A percentile compares a stretch with the other conserved stretches of the same genome.
phyloP scores from a whole-genome alignment of 1,139 yeast genomes.

The Pichiaceae sp. region DNA sequence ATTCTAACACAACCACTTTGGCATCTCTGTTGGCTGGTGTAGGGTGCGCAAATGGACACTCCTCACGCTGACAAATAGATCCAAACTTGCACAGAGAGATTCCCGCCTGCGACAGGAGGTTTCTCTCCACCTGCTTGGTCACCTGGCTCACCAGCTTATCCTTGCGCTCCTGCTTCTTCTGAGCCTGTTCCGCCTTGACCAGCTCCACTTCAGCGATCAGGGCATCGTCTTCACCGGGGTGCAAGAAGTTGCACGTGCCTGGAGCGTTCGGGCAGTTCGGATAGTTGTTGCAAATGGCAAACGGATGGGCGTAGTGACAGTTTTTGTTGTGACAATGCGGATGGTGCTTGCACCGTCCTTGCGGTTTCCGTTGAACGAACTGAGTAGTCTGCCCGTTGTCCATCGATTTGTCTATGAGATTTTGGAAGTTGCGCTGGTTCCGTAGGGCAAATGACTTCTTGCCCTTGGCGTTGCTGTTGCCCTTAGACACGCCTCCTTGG shows the following conservation, averaged over 20 bases:
- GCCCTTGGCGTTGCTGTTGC: neutral
- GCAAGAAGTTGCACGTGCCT: slow-evolving; percentile 76
- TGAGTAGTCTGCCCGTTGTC: slow-evolving; percentile 14
- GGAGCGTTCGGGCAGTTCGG: slow-evolving; percentile 75
- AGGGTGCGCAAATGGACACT: slow-evolving; percentile 87
- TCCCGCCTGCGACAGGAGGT: slow-evolving; percentile 25
- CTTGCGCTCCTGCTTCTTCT: slow-evolving; percentile 20
- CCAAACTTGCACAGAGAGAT: slow-evolving; percentile 71
- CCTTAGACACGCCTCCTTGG: slow-evolving; percentile 5
- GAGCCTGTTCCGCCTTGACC: slow-evolving; percentile 35
- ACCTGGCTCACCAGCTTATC: slow-evolving; percentile 14
- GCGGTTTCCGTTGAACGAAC: slow-evolving; percentile 32
- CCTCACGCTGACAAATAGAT: slow-evolving; percentile 60
- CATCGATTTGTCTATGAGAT: slow-evolving; percentile 30
- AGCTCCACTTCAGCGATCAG: slow-evolving; percentile 59
- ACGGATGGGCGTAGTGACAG: slow-evolving; percentile 75
- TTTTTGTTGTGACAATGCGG: slow-evolving; percentile 67
- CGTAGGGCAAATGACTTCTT: slow-evolving; percentile 24
- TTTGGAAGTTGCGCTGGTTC: slow-evolving; percentile 33
- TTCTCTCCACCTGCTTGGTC: slow-evolving; percentile 18
- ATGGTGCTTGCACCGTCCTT: slow-evolving; percentile 67
- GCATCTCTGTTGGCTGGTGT: slow-evolving; percentile 77
- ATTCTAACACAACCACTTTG: slow-evolving; percentile 55
- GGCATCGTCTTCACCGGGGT: slow-evolving; percentile 76
- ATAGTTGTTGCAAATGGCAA: slow-evolving; percentile 63